Conservation (phyloP, 2,329 filamentous ascomycete genomes). For the Corniculantispora saksenae region DNA sequence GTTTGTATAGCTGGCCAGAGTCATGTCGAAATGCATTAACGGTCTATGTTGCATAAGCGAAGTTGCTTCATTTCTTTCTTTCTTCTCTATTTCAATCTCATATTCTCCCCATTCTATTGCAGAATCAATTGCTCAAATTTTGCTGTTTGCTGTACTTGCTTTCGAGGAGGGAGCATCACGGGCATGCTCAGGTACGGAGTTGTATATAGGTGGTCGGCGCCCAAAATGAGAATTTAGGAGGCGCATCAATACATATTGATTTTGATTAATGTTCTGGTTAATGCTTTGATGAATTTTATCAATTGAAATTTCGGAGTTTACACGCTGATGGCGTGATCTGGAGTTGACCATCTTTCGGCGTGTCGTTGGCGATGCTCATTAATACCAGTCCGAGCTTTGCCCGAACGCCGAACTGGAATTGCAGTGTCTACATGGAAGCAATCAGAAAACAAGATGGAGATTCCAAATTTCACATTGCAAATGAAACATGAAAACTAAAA, state of each 20-base stretch:
- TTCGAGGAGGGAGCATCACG: not conserved
- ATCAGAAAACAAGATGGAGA: no score
- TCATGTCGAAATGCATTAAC: conserved; percentile 9
- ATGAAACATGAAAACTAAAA: no score
- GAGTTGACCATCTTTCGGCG: not conserved
- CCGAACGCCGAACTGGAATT: no score
- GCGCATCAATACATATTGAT: not conserved
- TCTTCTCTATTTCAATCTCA: not conserved
- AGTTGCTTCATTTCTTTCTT: not conserved
- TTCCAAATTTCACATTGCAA: no score
- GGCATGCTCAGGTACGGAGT: not conserved
- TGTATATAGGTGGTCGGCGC: conserved; percentile 14
- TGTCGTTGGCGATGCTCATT: no score
- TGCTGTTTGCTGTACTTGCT: not conserved
- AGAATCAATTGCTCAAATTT: not conserved
- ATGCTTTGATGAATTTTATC: no score
- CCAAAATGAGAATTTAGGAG: not conserved
- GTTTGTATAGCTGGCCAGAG: not conserved
- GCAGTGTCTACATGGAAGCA: no score
- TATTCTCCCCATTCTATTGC: not conserved
- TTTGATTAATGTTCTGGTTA: no score
- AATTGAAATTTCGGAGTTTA: no score
- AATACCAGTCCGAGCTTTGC: no score
- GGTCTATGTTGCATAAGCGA: conserved; percentile 18
- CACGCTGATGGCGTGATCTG: not conserved